Evolutionary conservation across 2,329 filamentous ascomycete species (phyloP), one percentile per base, ranked within the genome.

Genomic region (Rhynchosporium secalis): DNA sequence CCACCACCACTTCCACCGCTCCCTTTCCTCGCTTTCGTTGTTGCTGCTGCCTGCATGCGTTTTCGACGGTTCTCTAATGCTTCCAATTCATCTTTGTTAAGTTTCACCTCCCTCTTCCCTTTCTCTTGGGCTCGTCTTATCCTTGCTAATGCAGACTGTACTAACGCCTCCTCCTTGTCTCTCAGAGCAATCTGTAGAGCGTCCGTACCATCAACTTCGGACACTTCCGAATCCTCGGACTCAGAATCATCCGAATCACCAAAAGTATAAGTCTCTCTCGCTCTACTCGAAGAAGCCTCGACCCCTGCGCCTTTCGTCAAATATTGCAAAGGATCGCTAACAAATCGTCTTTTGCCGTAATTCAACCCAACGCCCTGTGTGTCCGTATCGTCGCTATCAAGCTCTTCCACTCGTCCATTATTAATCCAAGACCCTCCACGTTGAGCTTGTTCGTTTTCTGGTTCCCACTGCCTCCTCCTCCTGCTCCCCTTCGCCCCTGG

Each of bases 401-500:
- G 71, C 76, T 92, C 89, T 77, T 91, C 86, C 73, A 92, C 74
- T 57, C 75, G 74, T 20, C 20, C 20, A 70, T 77, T 73, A 65
- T 79, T 79, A 73, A 78, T 77, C 78, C 81, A 82, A 78, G 80
- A 74, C 20, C 20, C 20, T 20, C 20, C 20, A 20, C 20, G 20
- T 20, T 20, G 20, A 20, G 20, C 20, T 20, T 20, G 20, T 73
- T 78, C 78, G 74, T 76, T 72, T 74, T 79, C 79, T 71, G 73
- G 74, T 75, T 78, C 79, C 77, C 80, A 80, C 69, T 77, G 76
- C 75, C 80, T 82, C 71, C 81, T 78, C 74, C 80, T 79, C 78
- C 80, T 85, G 81, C 84, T 86, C 83, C 85, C 83, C 79, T 83
- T 86, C 84, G 87, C 90, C 90, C 91, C 90, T 85, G 91, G 90